Evolutionary conservation across 2,329 filamentous ascomycete species (phyloP), one percentile per base, ranked within the genome.

Genomic region (Hymenoscyphus salicellus): DNA sequence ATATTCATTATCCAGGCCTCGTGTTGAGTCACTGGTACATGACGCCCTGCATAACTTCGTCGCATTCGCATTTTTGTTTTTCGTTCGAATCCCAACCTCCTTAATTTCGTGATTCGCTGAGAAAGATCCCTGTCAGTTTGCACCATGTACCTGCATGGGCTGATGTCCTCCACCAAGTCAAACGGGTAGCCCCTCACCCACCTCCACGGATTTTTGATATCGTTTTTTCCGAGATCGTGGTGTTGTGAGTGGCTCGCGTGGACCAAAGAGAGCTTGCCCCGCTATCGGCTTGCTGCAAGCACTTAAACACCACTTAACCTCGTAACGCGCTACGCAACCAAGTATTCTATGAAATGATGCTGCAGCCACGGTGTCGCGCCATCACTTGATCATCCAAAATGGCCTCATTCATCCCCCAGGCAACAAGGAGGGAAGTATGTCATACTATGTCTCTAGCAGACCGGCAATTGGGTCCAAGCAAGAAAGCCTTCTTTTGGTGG

Each of bases 291-390:
- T 38, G 59, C 59, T 72, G 71, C 71, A 72, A 58, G 66, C 70
- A 68, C 71, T 46, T 46, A 46, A 17, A n/a, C 71, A 58, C 63
- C 70, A 68, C 71, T 73, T 62, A 70, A 58, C 63, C 70, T 67
- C 71, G 72, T 62, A 70, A 72, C 71, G 66, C 71, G 70, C 57
- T 55, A 56, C 60, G 63, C 63, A 64, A 60, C 65, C 32, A 60
- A 46, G 61, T 36, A 60, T 63, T 57, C 64, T 46, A 64, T 63
- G 63, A 62, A 68, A 69, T 68, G 57, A 58, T 68, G 1, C n/a
- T 62, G 65, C 64, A 68, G 65, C 65, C 46, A 65, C 58, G 36
- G 36, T 36, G 55, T 62, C 60, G 60, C 60, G 60, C 60, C 46
- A 23, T 56, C 55, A 58, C 41, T 32, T 55, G 55, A 41, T 63